These are phyloP conservation scores for Cadophora malorum DNA, from an alignment of 2,329 filamentous ascomycete species.

Conservation along the genomic window DNA sequence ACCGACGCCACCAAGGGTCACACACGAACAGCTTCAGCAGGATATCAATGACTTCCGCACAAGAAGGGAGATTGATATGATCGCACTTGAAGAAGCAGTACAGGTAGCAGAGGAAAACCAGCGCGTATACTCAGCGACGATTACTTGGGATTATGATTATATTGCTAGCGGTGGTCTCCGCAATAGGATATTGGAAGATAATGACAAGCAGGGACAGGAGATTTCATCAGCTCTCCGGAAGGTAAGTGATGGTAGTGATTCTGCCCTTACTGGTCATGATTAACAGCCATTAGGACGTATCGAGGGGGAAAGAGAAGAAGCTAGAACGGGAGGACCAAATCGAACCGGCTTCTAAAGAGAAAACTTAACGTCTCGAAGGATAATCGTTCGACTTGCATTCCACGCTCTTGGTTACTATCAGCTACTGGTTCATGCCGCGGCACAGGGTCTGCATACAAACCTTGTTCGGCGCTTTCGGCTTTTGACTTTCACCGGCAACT, in stretches of 20 bases:
- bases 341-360: background rate
- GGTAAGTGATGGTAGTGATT: background rate
- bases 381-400: background rate
- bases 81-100: conserved; percentile 7
- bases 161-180: conserved; percentile 14
- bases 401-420: background rate
- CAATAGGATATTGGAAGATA: background rate
- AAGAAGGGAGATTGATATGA: background rate
- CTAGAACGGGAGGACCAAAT: background rate
- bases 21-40: background rate
- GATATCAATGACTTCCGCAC: background rate
- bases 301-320: background rate
- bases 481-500: background rate
- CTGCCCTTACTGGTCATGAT: background rate
- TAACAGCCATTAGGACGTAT: background rate
- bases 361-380: background rate
- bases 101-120: background rate
- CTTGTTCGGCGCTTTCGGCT: background rate
- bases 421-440: background rate
- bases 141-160: conserved; percentile 7
- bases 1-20: background rate
- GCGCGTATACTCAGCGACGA: background rate
- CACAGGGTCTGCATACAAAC: background rate
- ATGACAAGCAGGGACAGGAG: background rate
- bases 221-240: background rate